These are phyloP conservation scores for Bromus sterilis DNA, from an alignment of 176 grass and related monocot species.

Conservation along the genomic window DNA sequence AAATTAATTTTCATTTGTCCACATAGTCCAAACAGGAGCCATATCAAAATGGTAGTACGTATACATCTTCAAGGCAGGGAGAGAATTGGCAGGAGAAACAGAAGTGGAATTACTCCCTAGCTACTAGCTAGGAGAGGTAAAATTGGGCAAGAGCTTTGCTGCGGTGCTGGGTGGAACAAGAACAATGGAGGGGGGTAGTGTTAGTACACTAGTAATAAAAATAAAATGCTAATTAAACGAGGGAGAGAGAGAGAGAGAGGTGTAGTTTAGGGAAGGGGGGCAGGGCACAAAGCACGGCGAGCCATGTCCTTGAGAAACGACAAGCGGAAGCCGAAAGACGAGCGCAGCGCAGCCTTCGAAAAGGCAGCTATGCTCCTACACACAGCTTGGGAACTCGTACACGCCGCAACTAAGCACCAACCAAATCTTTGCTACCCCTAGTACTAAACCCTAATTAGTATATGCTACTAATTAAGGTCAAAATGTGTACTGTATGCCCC, in stretches of 20 bases:
- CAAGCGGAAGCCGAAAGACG: background rate
- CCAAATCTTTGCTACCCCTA: background rate
- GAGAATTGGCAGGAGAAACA: background rate
- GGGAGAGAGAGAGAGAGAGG: no score
- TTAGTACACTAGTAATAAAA: no score
- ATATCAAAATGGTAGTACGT: no score
- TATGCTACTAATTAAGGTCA: background rate
- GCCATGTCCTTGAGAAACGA: background rate
- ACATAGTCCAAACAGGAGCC: background rate
- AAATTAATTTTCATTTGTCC: no score
- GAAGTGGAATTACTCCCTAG: no score
- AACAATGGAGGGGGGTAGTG: background rate
- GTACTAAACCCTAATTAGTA: background rate
- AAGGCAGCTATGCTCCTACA: background rate
- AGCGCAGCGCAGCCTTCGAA: slow-evolving; percentile 21
- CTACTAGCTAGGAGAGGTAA: background rate
- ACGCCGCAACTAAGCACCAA: slow-evolving; percentile 26
- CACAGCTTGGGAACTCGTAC: background rate
- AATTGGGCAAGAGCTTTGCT: background rate
- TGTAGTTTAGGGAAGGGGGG: background rate
- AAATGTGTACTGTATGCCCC: background rate
- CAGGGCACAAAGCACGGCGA: slow-evolving; percentile 5
- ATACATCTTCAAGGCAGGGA: background rate
- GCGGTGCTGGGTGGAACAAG: background rate
- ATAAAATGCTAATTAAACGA: background rate